A percentile compares a stretch with the other conserved stretches of the same genome.
phyloP scores from a whole-genome alignment of 352 stramenopile genomes.

The Blastocystis sp. region DNA sequence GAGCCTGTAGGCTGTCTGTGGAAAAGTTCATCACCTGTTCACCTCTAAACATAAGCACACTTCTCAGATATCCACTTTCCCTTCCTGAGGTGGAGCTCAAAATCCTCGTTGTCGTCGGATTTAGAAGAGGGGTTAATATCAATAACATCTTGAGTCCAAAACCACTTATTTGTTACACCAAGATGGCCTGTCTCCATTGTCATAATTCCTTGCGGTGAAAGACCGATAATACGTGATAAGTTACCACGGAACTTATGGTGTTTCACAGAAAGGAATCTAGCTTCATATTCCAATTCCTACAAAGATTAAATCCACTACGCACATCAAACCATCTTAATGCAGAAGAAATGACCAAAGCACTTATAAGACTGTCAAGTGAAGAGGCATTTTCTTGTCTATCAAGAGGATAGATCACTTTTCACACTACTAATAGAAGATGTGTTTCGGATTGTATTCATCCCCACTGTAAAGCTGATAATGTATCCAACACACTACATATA shows the following conservation, averaged over 20 bases:
- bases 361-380: not conserved
- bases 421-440: not conserved
- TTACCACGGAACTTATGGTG: conserved; percentile 59
- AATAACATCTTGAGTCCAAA: conserved; percentile 56
- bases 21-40: conserved; percentile 61
- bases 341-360: conserved; percentile 37
- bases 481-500: too few relatives aligned
- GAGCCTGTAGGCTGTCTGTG: conserved; percentile 13
- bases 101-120: conserved; percentile 53
- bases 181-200: conserved; percentile 62
- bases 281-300: conserved; percentile 60
- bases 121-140: conserved; percentile 50
- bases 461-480: too few relatives aligned
- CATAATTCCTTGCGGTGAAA: conserved; percentile 52
- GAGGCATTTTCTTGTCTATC: conserved; percentile 29
- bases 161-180: conserved; percentile 61
- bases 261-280: conserved; percentile 61
- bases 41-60: not conserved
- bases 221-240: conserved; percentile 57
- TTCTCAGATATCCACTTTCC: conserved; percentile 11
- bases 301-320: not conserved
- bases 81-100: conserved; percentile 60
- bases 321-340: not conserved
- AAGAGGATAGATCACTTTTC: not conserved
- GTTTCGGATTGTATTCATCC: not conserved